phyloP scores from a whole-genome alignment of 1,284 basidiomycete genomes.

The Trichosporon sp. region DNA sequence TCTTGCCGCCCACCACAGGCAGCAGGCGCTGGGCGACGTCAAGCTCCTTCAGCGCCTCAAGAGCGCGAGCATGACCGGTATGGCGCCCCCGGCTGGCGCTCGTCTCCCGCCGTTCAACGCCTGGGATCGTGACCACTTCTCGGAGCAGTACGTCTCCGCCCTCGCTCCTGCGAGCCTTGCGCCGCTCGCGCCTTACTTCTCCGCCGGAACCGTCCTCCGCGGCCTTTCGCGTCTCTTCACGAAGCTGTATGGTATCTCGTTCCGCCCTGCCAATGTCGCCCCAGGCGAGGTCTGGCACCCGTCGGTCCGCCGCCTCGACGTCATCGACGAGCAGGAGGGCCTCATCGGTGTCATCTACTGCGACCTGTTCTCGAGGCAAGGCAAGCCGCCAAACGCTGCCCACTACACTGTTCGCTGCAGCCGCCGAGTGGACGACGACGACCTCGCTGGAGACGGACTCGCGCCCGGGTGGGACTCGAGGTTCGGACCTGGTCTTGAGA shows the following conservation, averaged over 20 bases:
- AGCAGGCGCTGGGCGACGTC: slow-evolving; percentile 68
- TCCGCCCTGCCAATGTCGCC: slow-evolving; percentile 60
- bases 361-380: slow-evolving; percentile 78
- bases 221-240: slow-evolving; percentile 79
- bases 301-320: slow-evolving; percentile 85
- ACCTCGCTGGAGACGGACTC: slow-evolving; percentile 61
- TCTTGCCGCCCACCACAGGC: slow-evolving; percentile 68
- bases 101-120: slow-evolving; percentile 67
- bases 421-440: slow-evolving; percentile 83
- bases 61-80: slow-evolving; percentile 58
- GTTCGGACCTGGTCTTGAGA: slow-evolving; percentile 41
- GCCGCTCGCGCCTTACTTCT: slow-evolving; percentile 62
- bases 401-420: slow-evolving; percentile 98
- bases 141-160: slow-evolving; percentile 37
- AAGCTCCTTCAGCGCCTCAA: slow-evolving; percentile 67
- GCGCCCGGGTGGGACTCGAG: slow-evolving; percentile 37
- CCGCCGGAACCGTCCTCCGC: slow-evolving; percentile 79
- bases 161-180: slow-evolving; percentile 55
- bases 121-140: slow-evolving; percentile 89
- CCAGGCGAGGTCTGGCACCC: slow-evolving; percentile 84
- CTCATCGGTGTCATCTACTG: slow-evolving; percentile 91
- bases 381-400: slow-evolving; percentile 86
- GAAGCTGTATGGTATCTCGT: slow-evolving; percentile 78
- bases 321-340: slow-evolving; percentile 72
- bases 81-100: slow-evolving; percentile 32